Percentiles rank a stretch among this genome's conserved stretches.
Evolutionary conservation across 2,329 filamentous ascomycete genomes (phyloP).

Genomic region (Apiospora pterosperma): DNA sequence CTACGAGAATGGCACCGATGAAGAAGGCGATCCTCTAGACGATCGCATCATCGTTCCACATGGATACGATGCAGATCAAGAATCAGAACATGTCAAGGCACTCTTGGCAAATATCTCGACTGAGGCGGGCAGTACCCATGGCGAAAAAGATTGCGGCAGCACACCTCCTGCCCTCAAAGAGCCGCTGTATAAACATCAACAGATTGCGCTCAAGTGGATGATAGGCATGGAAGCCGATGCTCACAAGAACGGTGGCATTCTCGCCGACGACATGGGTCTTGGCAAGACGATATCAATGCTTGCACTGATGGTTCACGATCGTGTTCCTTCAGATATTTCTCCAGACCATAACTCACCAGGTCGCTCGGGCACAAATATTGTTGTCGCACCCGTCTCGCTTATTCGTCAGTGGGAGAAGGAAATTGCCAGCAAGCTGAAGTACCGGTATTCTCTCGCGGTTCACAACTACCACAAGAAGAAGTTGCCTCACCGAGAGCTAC

Average conservation of each 20-base stretch:
- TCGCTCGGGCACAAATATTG: slow-evolving; percentile 4
- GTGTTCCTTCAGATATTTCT: too few relatives aligned
- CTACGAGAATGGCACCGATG: slow-evolving; percentile 31
- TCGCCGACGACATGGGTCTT: slow-evolving; percentile 80
- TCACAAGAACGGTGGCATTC: slow-evolving; percentile 73
- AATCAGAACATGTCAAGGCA: slow-evolving; percentile 38
- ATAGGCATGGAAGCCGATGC: slow-evolving; percentile 67
- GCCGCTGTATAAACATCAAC: slow-evolving; percentile 76
- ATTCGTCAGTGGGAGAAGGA: slow-evolving; percentile 26
- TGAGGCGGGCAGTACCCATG: slow-evolving; percentile 60
- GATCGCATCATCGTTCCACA: slow-evolving; percentile 27
- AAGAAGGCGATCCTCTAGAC: slow-evolving; percentile 32
- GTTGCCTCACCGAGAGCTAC: slow-evolving; percentile 57
- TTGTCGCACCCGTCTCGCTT: slow-evolving; percentile 21
- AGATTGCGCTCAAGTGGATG: slow-evolving; percentile 74
- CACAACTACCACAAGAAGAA: slow-evolving; percentile 69
- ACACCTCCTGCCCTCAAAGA: slow-evolving; percentile 68
- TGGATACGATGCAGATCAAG: slow-evolving; percentile 37
- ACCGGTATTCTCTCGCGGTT: slow-evolving; percentile 56
- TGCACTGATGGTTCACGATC: slow-evolving; percentile 61
- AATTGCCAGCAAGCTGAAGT: slow-evolving; percentile 63
- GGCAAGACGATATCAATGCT: slow-evolving; percentile 84
- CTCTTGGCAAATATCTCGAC: slow-evolving; percentile 71
- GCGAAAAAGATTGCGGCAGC: slow-evolving; percentile 53
- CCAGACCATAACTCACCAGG: not conserved